Evolutionary conservation across 441 rosid species (phyloP), one percentile per base, ranked within the genome.

Genomic region (Geranium incanum): DNA sequence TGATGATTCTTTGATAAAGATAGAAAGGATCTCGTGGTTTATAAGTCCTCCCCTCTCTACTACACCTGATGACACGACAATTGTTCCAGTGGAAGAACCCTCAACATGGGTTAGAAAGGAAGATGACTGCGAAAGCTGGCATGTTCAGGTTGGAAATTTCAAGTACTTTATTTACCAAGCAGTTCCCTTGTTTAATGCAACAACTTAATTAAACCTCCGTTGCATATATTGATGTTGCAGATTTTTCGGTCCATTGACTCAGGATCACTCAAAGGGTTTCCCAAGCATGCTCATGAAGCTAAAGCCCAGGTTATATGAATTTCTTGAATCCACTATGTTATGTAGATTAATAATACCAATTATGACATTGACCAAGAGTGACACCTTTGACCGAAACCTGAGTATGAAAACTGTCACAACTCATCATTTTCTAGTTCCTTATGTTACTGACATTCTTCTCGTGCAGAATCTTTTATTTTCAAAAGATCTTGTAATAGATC

Each of bases 181-280:
- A 4, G 7, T 13, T 13, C 1, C 15, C 63, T 63, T 63, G 72
- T 28, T 21, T 68, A 21, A 39, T 50, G 15, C 16, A 50, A 50
- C 0, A 3, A 4, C 57, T 13, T 12, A 50, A 11, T 50, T 39
- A n/a, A 1, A 12, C 57, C 3, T 39, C 43, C 0, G 43, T 39
- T 39, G 43, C 11, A 16, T 12, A 13, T 76, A 74, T 21, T 43
- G 48, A 67, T 52, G 21, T 78, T 71, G 57, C 86, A 95, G 99
- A 81, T 95, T 66, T 95, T 95, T 67, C 99, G 99, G 60, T 95
- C 98, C 19, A 95, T 95, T 68, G 98, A 95, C 83, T 95, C 99
- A 62, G 86, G 80, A 78, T 95, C 98, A 7, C 96, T 95, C 68
- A 87, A 70, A 78, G 90, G 85, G 74, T 92, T 95, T 74, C 99